A percentile compares a stretch with the other conserved stretches of the same genome.
phyloP scores from a whole-genome alignment of 768 basidiomycete genomes.

The Mycena chlorophos region DNA sequence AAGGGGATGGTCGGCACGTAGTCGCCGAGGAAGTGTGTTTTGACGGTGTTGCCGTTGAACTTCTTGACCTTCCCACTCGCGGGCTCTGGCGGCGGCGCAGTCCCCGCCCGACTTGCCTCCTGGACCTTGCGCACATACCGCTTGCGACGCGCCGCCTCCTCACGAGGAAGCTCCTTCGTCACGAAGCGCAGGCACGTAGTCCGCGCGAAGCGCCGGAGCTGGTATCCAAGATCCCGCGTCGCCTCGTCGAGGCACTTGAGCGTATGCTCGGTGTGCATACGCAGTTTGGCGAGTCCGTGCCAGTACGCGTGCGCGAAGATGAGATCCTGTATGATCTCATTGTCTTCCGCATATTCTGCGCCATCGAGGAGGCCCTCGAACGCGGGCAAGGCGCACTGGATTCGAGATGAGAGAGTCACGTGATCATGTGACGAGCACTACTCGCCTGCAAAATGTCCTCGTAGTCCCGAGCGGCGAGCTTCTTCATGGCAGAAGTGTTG shows the following conservation, averaged over 20 bases:
- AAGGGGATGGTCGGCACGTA: slow-evolving; percentile 18
- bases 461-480: slow-evolving; percentile 36
- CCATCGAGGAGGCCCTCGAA: slow-evolving; percentile 27
- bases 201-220: slow-evolving; percentile 15
- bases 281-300: slow-evolving; percentile 28
- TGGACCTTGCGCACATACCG: neutral
- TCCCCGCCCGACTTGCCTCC: neutral
- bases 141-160: neutral
- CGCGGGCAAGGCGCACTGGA: slow-evolving; percentile 25
- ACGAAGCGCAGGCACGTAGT: neutral
- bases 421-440: too few species aligned
- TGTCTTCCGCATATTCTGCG: slow-evolving; percentile 21
- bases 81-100: neutral
- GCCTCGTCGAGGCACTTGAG: slow-evolving; percentile 21
- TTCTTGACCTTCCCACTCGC: neutral
- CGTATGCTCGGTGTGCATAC: slow-evolving; percentile 30
- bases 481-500: slow-evolving; percentile 34
- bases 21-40: slow-evolving; percentile 29
- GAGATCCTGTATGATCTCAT: slow-evolving; percentile 13
- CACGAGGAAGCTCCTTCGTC: slow-evolving; percentile 5
- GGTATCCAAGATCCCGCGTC: slow-evolving; percentile 22
- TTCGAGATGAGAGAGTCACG: too few species aligned
- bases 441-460: too few species aligned
- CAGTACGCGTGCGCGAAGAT: slow-evolving; percentile 27
- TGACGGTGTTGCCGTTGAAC: slow-evolving; percentile 25